These are phyloP conservation scores for Pharnaceum exiguum DNA, from an alignment of 148 eudicot species.

Conservation along the genomic window DNA sequence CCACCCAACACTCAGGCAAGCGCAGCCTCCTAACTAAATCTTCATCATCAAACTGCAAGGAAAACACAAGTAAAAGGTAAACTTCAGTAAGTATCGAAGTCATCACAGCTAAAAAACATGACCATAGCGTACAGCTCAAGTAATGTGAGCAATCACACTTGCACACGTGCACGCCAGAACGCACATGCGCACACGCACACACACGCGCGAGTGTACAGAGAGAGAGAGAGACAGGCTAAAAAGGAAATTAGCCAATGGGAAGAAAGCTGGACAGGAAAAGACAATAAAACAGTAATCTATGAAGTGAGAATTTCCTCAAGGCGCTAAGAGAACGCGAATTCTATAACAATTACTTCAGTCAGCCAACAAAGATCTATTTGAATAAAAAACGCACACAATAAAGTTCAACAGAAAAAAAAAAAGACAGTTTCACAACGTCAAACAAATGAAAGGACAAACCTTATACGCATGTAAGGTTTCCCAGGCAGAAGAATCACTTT, in stretches of 20 bases:
- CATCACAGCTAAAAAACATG: neutral
- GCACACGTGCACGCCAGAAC: neutral
- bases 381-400: no score
- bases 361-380: no score
- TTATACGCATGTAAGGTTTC: constrained; percentile 52
- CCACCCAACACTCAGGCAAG: constrained; percentile 98
- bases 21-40: constrained; percentile 60
- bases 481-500: constrained; percentile 65
- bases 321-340: no score
- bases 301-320: neutral
- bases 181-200: no score
- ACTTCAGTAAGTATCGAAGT: neutral
- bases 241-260: no score
- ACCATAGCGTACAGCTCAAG: neutral
- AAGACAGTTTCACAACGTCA: no score
- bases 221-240: no score
- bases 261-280: no score
- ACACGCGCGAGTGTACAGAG: no score
- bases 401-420: no score
- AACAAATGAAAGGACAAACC: constrained; percentile 38
- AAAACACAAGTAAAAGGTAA: neutral
- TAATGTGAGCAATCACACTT: neutral
- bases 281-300: neutral
- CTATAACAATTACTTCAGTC: neutral
- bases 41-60: constrained; percentile 61